phyloP scores from a whole-genome alignment of 768 basidiomycete genomes.

The Russula sp. region DNA sequence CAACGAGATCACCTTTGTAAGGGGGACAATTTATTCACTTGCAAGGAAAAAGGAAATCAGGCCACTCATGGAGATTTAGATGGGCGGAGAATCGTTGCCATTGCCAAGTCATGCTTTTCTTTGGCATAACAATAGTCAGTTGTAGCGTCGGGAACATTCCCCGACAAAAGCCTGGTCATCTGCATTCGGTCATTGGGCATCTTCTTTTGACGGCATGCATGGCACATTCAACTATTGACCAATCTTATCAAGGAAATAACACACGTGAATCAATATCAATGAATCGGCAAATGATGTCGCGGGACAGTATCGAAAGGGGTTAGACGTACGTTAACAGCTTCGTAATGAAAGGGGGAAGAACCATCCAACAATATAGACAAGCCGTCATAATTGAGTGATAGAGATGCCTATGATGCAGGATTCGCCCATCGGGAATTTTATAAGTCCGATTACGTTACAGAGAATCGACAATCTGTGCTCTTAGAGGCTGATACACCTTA shows the following conservation, averaged over 20 bases:
- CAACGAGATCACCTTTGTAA: no score
- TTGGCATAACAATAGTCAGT: background rate
- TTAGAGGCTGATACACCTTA: slow-evolving; percentile 1
- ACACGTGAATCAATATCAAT: slow-evolving; percentile 1
- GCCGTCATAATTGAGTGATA: slow-evolving; percentile 3
- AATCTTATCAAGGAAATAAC: background rate
- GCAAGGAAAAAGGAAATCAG: slow-evolving; percentile 3
- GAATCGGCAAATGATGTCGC: slow-evolving; percentile 1
- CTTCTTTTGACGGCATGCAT: background rate
- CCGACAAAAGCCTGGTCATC: background rate
- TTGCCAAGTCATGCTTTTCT: slow-evolving; percentile 9
- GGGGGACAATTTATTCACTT: background rate
- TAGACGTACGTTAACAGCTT: background rate
- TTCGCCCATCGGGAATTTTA: background rate
- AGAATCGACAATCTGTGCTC: background rate
- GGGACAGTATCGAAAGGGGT: background rate
- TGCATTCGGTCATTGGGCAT: background rate
- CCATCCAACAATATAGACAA: background rate
- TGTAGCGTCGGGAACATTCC: background rate
- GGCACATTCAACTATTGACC: background rate
- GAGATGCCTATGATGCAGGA: slow-evolving; percentile 12
- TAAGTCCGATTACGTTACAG: slow-evolving; percentile 12
- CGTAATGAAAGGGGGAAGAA: background rate
- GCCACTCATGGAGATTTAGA: background rate
- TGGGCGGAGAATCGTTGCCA: background rate